Base-by-base conservation (phyloP, 2,329 filamentous ascomycete genomes). In the Purpureocillium lavendulum region DNA sequence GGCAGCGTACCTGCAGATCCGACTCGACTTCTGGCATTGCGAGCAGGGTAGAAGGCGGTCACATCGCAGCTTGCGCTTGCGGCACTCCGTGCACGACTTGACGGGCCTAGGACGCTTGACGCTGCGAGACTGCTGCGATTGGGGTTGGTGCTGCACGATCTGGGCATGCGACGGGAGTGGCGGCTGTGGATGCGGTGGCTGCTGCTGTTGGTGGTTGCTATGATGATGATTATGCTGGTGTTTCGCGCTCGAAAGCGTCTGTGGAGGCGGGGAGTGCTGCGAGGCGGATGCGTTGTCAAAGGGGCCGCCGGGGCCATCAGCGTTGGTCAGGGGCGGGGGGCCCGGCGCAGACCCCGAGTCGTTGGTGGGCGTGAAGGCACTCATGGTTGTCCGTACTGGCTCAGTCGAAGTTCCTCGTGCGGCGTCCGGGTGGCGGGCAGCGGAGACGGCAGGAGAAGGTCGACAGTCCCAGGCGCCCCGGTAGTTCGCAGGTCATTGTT, bases 11-110 rank as follows among this genome's bases (percentile, higher is more conserved):
- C 62, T 70, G 58, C 73, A 77, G 30, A 56, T 50, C 29, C 73
- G 70, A 46, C 65, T 67, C n/a, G 71, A 72, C 52, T 73, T 75
- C 37, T 73, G 70, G 51, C 75, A 79, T 52, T 77, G 73, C 6
- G 70, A 71, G 49, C 75, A 79, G 4, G 73, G 72, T 33, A 65
- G 61, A n/a, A 67, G 60, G 33, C 75, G 66, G 52, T 78, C 73
- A 55, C 75, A 79, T 42, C 67, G 65, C 5, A 76, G 57, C 53
- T 75, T 78, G 49, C 75, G 66, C 52, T 75, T 75, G 40, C 75
- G 65, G 49, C 75, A 76, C 48, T 73, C 70, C 41, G 69, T 69
- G 51, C 72, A 76, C 4, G 70, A 74, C 51, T 75, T 75, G 45
- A 75, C 72, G 3, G 72, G 72, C 7, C 72, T 59, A 3, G 71